phyloP scores from a whole-genome alignment of 2,329 filamentous ascomycete genomes.

The Botrytis hyacinthi region DNA sequence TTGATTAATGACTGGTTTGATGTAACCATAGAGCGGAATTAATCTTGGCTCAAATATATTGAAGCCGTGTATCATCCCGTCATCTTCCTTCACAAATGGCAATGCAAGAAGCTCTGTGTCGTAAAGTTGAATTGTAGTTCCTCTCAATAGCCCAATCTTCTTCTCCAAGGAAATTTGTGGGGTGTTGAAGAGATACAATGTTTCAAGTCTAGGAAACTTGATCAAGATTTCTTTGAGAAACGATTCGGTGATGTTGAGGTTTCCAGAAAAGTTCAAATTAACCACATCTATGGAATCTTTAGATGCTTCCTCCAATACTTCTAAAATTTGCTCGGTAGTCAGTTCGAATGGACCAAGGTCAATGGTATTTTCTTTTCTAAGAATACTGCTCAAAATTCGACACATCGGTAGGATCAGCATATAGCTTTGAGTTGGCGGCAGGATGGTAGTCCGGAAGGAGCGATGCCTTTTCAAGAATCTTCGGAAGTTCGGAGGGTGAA shows the following conservation, averaged over 20 bases:
- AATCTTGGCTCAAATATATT: background rate
- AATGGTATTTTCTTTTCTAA: background rate
- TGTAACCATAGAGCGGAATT: background rate
- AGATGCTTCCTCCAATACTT: conserved; percentile 9
- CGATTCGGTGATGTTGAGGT: background rate
- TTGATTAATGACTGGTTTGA: conserved; percentile 7
- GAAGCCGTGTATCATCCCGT: background rate
- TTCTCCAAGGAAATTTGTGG: background rate
- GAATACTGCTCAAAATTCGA: background rate
- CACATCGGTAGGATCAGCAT: conserved; percentile 4
- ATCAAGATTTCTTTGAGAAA: background rate
- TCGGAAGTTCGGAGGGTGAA: background rate
- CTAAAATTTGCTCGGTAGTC: background rate
- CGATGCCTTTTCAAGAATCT: conserved; percentile 12
- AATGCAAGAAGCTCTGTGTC: conserved; percentile 14
- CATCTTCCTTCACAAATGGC: background rate
- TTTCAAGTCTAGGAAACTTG: background rate
- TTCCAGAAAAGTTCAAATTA: conserved; percentile 15
- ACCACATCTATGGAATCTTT: background rate
- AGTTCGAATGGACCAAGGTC: conserved; percentile 15
- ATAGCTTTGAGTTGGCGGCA: conserved; percentile 9
- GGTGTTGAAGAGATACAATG: conserved; percentile 4
- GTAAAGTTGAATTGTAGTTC: background rate
- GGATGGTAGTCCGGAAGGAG: conserved; percentile 14
- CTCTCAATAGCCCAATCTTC: conserved; percentile 10